These are phyloP conservation scores for Eutypa lata DNA, from an alignment of 2,329 filamentous ascomycete genomes.

Conservation along the genomic window DNA sequence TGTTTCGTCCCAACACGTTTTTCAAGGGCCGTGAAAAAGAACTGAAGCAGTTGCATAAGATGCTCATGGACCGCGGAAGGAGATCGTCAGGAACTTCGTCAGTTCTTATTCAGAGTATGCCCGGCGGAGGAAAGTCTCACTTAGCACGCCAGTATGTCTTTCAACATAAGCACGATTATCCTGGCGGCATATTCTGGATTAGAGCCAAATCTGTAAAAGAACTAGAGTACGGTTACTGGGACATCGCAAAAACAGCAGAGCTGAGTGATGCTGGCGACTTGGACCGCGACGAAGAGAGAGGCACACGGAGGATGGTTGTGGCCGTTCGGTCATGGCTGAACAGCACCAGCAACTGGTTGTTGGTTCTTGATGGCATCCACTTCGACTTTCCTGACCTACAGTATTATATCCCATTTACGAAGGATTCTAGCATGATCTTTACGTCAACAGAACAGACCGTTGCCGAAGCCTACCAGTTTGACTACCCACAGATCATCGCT, in stretches of 20 bases:
- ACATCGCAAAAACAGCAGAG: conserved; percentile 58
- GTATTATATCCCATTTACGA: conserved; percentile 62
- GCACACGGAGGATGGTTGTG: conserved; percentile 48
- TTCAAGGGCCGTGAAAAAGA: conserved; percentile 59
- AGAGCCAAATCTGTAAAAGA: conserved; percentile 58
- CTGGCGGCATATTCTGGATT: conserved; percentile 69
- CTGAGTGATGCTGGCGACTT: conserved; percentile 40
- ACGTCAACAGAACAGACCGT: conserved; percentile 62
- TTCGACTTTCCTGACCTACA: conserved; percentile 57
- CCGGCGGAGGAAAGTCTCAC: conserved; percentile 68
- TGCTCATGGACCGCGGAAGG: conserved; percentile 55
- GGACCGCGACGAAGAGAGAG: conserved; percentile 34
- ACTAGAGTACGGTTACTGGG: conserved; percentile 60
- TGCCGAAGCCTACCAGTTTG: conserved; percentile 53
- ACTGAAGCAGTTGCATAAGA: conserved; percentile 54
- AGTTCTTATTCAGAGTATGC: conserved; percentile 61
- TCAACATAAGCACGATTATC: conserved; percentile 54
- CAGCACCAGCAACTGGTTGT: conserved; percentile 59
- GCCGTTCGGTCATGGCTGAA: conserved; percentile 62
- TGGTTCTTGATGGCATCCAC: conserved; percentile 65
- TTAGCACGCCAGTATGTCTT: conserved; percentile 67
- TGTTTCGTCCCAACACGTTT: conserved; percentile 56
- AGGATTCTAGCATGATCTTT: conserved; percentile 63
- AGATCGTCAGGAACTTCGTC: conserved; percentile 57
- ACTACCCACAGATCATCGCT: conserved; percentile 55